A percentile compares a stretch with the other conserved stretches of the same genome.
These are phyloP conservation scores for Colletotrichum sp. DNA, from an alignment of 2,329 filamentous ascomycete species.

Conservation along the genomic window DNA sequence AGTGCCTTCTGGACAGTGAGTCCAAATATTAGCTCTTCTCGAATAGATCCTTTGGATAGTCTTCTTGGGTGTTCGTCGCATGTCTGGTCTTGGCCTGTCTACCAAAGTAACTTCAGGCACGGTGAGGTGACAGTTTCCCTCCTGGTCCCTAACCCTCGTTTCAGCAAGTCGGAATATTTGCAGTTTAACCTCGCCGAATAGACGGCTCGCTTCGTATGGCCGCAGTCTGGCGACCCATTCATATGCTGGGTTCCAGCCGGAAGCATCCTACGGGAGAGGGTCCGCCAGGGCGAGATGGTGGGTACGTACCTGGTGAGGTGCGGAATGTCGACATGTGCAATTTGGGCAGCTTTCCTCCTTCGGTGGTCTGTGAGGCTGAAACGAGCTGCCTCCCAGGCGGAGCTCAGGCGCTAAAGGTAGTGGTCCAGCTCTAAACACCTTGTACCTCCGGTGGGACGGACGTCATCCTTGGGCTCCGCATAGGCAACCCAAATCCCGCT, in stretches of 20 bases:
- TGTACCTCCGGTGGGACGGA: conserved; percentile 1
- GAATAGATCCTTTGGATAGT: background rate
- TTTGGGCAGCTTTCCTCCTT: background rate
- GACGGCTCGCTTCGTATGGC: background rate
- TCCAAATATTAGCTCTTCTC: background rate
- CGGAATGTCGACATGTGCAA: background rate
- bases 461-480: conserved; percentile 17
- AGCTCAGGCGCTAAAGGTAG: conserved; percentile 8
- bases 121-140: background rate
- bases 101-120: background rate
- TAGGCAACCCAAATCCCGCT: conserved; percentile 9
- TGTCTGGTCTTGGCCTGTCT: background rate
- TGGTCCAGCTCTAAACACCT: conserved; percentile 6
- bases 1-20: background rate
- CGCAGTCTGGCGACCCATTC: background rate
- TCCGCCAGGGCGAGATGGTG: background rate
- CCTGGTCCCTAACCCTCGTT: background rate
- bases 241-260: background rate
- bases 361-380: conserved; percentile 18
- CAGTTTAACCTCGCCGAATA: background rate
- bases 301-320: background rate
- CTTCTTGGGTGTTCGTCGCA: conserved; percentile 1
- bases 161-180: background rate
- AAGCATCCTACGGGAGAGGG: background rate
- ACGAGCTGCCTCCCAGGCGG: background rate